A percentile compares a stretch with the other conserved stretches of the same genome.
phyloP scores from a whole-genome alignment of 306 rosid species.

The Leucaena leucocephala region DNA sequence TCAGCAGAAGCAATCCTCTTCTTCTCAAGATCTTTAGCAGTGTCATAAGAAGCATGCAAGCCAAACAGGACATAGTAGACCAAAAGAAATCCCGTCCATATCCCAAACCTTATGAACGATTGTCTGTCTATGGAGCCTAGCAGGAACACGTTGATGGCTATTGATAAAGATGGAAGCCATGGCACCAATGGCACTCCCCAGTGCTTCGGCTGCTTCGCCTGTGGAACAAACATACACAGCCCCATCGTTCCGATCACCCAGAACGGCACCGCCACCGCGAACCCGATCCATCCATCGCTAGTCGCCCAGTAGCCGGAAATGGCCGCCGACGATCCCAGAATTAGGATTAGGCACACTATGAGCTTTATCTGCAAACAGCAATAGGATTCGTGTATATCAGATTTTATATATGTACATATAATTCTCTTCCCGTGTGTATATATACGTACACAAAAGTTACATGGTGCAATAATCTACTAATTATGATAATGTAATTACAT shows the following conservation, averaged over 20 bases:
- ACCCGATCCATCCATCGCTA: conserved; percentile 56
- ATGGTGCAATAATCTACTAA: too few relatives aligned
- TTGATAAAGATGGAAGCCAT: conserved; percentile 70
- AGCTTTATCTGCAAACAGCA: conserved; percentile 41
- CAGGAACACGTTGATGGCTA: conserved; percentile 73
- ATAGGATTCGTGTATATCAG: background rate
- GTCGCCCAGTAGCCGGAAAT: conserved; percentile 49
- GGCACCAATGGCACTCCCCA: conserved; percentile 91
- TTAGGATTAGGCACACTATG: conserved; percentile 42
- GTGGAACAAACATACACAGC: conserved; percentile 59
- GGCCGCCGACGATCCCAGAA: conserved; percentile 53
- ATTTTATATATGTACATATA: too few relatives aligned
- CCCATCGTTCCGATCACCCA: conserved; percentile 59
- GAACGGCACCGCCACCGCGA: conserved; percentile 42
- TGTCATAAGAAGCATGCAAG: conserved; percentile 52
- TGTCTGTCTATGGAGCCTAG: conserved; percentile 71
- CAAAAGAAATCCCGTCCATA: conserved; percentile 40
- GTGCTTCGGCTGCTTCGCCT: conserved; percentile 59
- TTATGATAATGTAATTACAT: too few relatives aligned
- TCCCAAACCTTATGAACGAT: conserved; percentile 51
- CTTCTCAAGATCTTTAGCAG: conserved; percentile 39
- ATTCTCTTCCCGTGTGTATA: too few relatives aligned
- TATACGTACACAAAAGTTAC: too few relatives aligned
- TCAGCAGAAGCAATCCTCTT: background rate
- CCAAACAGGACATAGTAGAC: conserved; percentile 42